Conservation (phyloP, 495 filamentous ascomycete species). For the Hyaloscypha variabilis region DNA sequence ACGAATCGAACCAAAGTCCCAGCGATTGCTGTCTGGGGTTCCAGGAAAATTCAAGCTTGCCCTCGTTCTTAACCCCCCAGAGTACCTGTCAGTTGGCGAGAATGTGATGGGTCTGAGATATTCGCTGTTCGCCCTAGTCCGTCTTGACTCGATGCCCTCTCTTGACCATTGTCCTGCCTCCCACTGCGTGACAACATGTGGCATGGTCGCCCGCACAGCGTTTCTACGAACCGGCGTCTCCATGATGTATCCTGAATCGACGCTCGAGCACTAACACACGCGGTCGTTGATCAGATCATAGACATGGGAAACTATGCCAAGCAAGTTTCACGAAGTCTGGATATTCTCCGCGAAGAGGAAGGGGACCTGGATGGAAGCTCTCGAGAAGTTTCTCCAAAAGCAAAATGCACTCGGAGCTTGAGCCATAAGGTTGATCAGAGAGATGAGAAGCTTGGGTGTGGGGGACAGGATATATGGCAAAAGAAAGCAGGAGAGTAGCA, state of each 20-base stretch:
- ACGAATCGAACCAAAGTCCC: slow-evolving; percentile 22
- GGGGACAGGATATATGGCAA: not conserved
- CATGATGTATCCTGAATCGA: slow-evolving; percentile 3
- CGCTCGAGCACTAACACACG: not conserved
- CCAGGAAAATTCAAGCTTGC: slow-evolving; percentile 9
- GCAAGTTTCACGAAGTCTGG: not conserved
- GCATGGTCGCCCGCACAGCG: slow-evolving; percentile 14
- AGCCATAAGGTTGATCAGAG: slow-evolving; percentile 14
- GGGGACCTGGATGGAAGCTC: not conserved
- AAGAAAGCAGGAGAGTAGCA: not conserved
- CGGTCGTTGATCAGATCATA: not conserved
- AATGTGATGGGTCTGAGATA: slow-evolving; percentile 9
- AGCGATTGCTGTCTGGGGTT: slow-evolving; percentile 14
- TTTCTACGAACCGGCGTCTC: not conserved
- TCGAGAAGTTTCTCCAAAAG: slow-evolving; percentile 7
- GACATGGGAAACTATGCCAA: not conserved
- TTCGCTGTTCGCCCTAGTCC: not conserved
- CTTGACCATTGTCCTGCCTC: slow-evolving; percentile 4
- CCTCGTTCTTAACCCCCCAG: not conserved
- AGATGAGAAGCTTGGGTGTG: slow-evolving; percentile 1
- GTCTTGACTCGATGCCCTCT: not conserved
- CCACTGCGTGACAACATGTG: slow-evolving; percentile 28
- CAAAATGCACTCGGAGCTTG: not conserved
- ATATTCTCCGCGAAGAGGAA: not conserved
- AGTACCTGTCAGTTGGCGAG: not conserved